These are phyloP conservation scores for Actinomortierella wolfii DNA, from an alignment of 371 early-diverging fungal genomes.

Conservation along the genomic window DNA sequence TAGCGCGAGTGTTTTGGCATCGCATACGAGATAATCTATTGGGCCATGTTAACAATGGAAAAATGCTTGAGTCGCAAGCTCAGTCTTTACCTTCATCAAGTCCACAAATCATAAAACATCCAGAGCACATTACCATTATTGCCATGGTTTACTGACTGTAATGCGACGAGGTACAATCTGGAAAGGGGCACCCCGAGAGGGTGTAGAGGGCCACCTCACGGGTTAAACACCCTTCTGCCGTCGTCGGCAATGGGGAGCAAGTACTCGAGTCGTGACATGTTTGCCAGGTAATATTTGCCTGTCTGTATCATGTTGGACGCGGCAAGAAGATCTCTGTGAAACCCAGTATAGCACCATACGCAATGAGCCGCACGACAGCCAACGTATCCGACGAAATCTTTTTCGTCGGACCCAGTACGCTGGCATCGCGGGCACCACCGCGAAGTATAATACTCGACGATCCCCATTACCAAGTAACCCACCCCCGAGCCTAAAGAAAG, in stretches of 20 bases:
- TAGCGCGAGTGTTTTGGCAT: no score
- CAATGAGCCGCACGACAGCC: conserved; percentile 1
- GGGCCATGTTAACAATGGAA: no score
- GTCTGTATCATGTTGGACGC: conserved; percentile 3
- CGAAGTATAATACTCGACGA: conserved; percentile 5
- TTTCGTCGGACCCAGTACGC: background rate
- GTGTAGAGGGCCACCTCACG: background rate
- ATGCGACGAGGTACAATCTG: no score
- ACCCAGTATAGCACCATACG: background rate
- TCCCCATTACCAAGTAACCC: conserved; percentile 11
- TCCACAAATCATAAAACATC: no score
- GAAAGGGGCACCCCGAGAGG: background rate
- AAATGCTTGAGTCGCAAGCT: no score
- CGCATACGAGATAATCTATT: no score
- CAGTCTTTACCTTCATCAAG: no score
- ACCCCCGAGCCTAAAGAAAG: conserved; percentile 9
- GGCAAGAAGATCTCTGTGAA: conserved; percentile 7
- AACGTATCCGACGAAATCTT: conserved; percentile 7
- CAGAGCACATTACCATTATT: no score
- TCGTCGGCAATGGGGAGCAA: conserved; percentile 2
- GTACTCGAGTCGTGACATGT: conserved; percentile 2
- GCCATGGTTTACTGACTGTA: no score
- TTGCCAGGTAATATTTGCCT: background rate
- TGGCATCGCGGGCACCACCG: conserved; percentile 2
- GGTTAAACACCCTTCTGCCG: background rate